Conservation (phyloP, 345 rosid species). For the Hibiscus mutabilis region DNA sequence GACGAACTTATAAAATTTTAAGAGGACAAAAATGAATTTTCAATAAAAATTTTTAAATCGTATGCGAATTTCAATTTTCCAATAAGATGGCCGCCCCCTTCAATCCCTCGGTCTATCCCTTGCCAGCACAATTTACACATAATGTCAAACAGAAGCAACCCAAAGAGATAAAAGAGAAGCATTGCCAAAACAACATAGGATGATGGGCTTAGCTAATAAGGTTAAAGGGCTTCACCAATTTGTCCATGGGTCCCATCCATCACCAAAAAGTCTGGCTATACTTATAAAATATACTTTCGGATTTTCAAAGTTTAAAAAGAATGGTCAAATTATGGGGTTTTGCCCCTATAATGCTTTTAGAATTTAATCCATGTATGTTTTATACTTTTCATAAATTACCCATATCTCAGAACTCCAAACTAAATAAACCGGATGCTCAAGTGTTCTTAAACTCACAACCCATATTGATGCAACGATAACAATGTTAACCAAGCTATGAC, state of each 20-base stretch:
- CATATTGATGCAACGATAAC: too few species aligned
- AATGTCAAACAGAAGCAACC: constrained; percentile 1
- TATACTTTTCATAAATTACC: not conserved
- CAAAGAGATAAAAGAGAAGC: not conserved
- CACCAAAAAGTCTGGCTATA: not conserved
- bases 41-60: too few species aligned
- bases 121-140: not conserved
- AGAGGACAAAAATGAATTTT: too few species aligned
- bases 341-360: not conserved
- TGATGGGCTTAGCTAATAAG: not conserved
- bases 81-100: accelerated
- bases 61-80: too few species aligned
- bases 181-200: not conserved
- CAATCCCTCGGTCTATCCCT: too few species aligned
- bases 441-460: too few species aligned
- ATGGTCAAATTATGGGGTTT: not conserved
- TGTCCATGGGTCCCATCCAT: not conserved
- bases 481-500: too few species aligned
- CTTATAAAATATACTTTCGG: too few species aligned
- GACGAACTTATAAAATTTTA: too few species aligned
- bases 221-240: not conserved
- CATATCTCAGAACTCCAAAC: not conserved
- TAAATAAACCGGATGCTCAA: too few species aligned
- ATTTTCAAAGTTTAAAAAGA: not conserved
- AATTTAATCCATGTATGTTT: too few species aligned